Conservation (phyloP, 176 grass and related monocot species). For the Aegilops umbellulata region DNA sequence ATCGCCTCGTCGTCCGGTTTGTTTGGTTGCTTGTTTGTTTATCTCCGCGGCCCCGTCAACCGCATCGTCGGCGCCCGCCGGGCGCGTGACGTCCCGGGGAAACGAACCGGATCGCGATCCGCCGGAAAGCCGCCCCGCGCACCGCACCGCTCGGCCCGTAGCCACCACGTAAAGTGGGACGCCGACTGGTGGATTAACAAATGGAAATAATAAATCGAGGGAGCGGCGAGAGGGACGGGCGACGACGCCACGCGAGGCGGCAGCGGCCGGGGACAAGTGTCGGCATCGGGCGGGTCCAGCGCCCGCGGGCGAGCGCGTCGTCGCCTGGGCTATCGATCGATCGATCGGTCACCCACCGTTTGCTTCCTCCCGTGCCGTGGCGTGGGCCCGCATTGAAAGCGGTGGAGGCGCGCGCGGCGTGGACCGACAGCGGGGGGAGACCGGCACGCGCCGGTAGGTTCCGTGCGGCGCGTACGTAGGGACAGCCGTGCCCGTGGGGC, state of each 20-base stretch:
- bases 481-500: background rate
- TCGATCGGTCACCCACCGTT: constrained; percentile 16
- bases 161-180: constrained; percentile 51
- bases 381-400: constrained; percentile 27
- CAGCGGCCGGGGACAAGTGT: constrained; percentile 28
- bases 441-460: constrained; percentile 31
- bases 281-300: constrained; percentile 18
- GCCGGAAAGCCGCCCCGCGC: constrained; percentile 24
- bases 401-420: constrained; percentile 11
- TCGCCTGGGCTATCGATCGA: background rate
- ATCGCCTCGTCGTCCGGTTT: background rate
- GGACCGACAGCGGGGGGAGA: constrained; percentile 28
- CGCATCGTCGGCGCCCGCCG: constrained; percentile 40
- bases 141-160: constrained; percentile 30
- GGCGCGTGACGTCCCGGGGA: constrained; percentile 18
- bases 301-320: background rate
- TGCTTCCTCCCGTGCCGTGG: background rate
- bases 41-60: background rate
- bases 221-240: background rate
- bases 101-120: background rate
- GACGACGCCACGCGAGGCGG: constrained; percentile 31
- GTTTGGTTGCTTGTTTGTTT: background rate
- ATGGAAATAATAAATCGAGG: too few relatives aligned
- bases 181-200: background rate
- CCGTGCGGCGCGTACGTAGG: background rate